Conservation (phyloP, 2,329 filamentous ascomycete genomes). For the Trichoderma aggressivum region DNA sequence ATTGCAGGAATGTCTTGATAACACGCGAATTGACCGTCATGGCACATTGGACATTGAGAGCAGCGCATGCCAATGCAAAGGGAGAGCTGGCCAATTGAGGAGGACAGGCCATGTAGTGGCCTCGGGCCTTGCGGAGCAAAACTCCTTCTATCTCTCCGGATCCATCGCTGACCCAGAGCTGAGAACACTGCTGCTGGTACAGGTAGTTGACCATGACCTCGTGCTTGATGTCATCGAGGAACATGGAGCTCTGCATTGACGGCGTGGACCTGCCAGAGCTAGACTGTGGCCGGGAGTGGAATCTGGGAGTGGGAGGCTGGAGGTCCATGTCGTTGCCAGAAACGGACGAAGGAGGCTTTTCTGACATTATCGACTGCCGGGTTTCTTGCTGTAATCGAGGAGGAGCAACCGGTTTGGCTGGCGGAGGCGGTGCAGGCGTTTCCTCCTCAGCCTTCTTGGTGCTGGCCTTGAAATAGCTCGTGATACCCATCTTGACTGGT, state of each 20-base stretch:
- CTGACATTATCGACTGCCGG: constrained; percentile 30
- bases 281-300: constrained; percentile 33
- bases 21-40: constrained; percentile 80
- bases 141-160: constrained; percentile 69
- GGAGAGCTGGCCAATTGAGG: constrained; percentile 58
- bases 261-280: constrained; percentile 44
- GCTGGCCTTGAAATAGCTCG: constrained; percentile 58
- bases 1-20: constrained; percentile 73
- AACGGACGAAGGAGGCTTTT: constrained; percentile 34
- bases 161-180: constrained; percentile 69
- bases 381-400: constrained; percentile 23
- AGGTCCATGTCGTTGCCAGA: constrained; percentile 44
- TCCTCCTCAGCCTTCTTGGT: constrained; percentile 19
- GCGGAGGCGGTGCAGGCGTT: constrained; percentile 16
- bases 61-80: constrained; percentile 61
- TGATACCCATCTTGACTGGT: constrained; percentile 52
- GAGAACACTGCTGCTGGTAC: constrained; percentile 73
- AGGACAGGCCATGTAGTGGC: constrained; percentile 71
- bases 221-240: constrained; percentile 71
- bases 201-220: constrained; percentile 83
- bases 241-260: constrained; percentile 48
- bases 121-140: constrained; percentile 63
- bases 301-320: constrained; percentile 44
- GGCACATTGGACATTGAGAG: constrained; percentile 71
- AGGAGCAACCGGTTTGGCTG: constrained; percentile 23